Evolutionary conservation across 129 eudicot species (phyloP), one percentile per base, ranked within the genome.

Genomic region (Cynara cardunculus): DNA sequence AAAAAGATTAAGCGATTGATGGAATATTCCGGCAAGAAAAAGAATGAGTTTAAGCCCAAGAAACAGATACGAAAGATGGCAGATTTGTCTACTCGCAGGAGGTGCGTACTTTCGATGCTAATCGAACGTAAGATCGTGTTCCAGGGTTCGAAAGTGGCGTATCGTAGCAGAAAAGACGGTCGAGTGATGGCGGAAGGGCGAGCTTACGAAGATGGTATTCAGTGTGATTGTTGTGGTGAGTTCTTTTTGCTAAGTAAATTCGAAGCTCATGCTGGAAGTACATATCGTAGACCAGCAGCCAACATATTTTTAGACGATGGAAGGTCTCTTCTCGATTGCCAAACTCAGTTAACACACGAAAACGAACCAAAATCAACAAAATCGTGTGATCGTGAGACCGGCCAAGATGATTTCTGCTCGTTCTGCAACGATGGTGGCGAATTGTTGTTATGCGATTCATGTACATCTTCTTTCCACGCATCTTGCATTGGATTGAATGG

Each of bases 231-330:
- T 30, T 93, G 97, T 74, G 83, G 75, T 5, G 25, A 31, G 59
- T 74, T 86, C 5, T 90, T 87, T 76, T 44, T 85, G 2, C 71
- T 90, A 53, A 82, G 87, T 53, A 85, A 84, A 27, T 95, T 95
- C 78, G 97, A 95, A 82, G 78, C 76, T 78, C 99, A 95, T 85
- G 99, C 91, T 21, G 93, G 93, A 19, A 92, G 94, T 71, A 85
- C 69, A 12, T 65, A 72, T 80, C 93, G 79, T 69, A 87, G 91
- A 79, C 97, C 99, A 7, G 87, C 94, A 13, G 94, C 81, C n/a
- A 77, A 83, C 79, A 85, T 92, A 2, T 92, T 87, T 83, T 70
- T 92, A 13, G 93, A 87, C 10, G 91, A 95, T 77, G 97, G 97
- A 3, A 83, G 91, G 78, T 95, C 97, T 6, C 79, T 95, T 66